These are phyloP conservation scores for Penicillium sp. DNA, from an alignment of 2,329 filamentous ascomycete species.

Conservation along the genomic window DNA sequence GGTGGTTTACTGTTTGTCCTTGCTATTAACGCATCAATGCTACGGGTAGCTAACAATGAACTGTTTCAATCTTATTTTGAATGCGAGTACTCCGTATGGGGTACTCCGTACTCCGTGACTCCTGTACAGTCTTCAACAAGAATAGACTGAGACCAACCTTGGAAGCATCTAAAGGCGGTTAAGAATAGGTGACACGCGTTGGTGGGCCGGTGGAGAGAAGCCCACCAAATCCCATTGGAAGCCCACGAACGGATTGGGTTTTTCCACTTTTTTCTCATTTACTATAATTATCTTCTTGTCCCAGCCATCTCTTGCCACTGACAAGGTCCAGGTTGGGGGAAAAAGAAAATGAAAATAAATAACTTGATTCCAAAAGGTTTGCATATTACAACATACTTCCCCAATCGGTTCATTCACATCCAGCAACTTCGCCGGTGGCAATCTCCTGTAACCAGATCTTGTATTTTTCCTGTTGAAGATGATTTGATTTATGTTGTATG, in stretches of 20 bases:
- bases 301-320: constrained; percentile 3
- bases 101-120: not conserved
- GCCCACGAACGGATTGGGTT: constrained; percentile 12
- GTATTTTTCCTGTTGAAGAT: too few relatives aligned
- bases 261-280: constrained; percentile 5
- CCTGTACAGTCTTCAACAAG: not conserved
- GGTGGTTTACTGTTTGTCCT: not conserved
- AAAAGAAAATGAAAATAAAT: too few relatives aligned
- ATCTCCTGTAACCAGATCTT: too few relatives aligned
- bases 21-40: not conserved
- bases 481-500: not conserved
- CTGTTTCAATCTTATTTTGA: not conserved
- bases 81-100: not conserved
- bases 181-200: constrained; percentile 34
- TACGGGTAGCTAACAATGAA: not conserved
- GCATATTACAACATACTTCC: not conserved
- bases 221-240: constrained; percentile 18
- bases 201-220: constrained; percentile 28
- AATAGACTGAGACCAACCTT: constrained; percentile 6
- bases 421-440: too few relatives aligned
- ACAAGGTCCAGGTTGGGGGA: constrained; percentile 6
- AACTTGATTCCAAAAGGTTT: too few relatives aligned
- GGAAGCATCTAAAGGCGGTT: not conserved
- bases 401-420: too few relatives aligned
- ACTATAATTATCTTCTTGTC: constrained; percentile 20